Evolutionary conservation across 345 rosid genomes (phyloP).

Genomic region (Eutrema heterophyllum): DNA sequence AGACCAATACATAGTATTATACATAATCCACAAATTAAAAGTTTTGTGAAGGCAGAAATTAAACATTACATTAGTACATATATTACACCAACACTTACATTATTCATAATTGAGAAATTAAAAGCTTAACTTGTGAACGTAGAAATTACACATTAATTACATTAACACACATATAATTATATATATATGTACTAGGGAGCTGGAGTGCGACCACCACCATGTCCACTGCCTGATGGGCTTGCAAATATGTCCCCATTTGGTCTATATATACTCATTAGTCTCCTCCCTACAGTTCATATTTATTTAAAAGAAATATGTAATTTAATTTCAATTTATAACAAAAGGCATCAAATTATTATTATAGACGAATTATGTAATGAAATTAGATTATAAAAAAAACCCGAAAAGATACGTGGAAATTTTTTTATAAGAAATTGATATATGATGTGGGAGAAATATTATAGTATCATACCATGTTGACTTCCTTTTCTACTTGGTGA

Average conservation of each 20-base stretch:
- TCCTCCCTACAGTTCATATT: neutral
- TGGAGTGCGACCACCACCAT: constrained; percentile 5
- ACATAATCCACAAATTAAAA: too few relatives aligned
- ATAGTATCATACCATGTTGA: neutral
- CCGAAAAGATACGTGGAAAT: neutral
- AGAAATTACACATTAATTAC: too few relatives aligned
- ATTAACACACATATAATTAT: too few relatives aligned
- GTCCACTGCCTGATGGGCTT: neutral
- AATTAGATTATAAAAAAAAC: neutral
- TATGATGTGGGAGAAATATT: neutral
- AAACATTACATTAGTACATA: too few relatives aligned
- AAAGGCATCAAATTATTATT: neutral
- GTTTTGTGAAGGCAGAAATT: too few relatives aligned
- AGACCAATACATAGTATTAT: too few relatives aligned
- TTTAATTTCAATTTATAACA: neutral
- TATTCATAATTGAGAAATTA: too few relatives aligned
- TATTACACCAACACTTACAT: too few relatives aligned
- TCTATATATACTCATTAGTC: neutral
- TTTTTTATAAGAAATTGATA: neutral
- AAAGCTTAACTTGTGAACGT: too few relatives aligned
- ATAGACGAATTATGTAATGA: neutral
- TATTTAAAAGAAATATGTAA: neutral
- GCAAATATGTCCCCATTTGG: neutral
- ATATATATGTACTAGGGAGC: neutral
- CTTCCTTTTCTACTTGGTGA: neutral